These are phyloP conservation scores for Fusarium armeniacum DNA, from an alignment of 2,329 filamentous ascomycete genomes.

Conservation along the genomic window DNA sequence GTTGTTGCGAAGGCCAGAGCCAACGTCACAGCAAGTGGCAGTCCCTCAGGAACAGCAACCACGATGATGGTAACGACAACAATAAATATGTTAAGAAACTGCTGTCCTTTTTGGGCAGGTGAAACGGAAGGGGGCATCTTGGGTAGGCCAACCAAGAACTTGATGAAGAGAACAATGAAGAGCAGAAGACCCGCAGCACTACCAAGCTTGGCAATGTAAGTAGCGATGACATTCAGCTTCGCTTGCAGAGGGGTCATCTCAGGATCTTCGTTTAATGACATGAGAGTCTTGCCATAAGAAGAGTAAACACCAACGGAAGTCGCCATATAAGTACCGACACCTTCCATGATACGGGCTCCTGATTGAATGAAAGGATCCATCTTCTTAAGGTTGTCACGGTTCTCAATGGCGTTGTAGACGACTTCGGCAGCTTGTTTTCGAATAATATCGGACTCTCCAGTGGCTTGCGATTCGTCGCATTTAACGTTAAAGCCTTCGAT, in stretches of 20 bases:
- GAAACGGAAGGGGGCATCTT: constrained; percentile 62
- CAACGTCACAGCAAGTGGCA: constrained; percentile 82
- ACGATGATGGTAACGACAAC: constrained; percentile 85
- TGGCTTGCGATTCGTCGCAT: constrained; percentile 83
- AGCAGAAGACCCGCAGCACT: constrained; percentile 82
- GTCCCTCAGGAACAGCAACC: constrained; percentile 82
- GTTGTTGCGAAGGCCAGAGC: constrained; percentile 83
- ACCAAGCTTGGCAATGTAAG: constrained; percentile 83
- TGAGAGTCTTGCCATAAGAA: constrained; percentile 80
- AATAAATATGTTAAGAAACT: constrained; percentile 82
- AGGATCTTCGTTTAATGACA: constrained; percentile 79
- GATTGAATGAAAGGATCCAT: constrained; percentile 90
- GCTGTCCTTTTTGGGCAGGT: constrained; percentile 81
- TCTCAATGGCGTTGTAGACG: constrained; percentile 77
- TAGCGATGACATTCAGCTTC: constrained; percentile 80
- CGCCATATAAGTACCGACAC: constrained; percentile 80
- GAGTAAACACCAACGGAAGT: constrained; percentile 81
- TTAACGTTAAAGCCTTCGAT: constrained; percentile 81
- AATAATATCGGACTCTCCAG: constrained; percentile 83
- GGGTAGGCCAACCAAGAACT: constrained; percentile 80
- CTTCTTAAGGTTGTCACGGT: constrained; percentile 75
- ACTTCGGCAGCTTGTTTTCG: constrained; percentile 77
- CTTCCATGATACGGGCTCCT: constrained; percentile 82
- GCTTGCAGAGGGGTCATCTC: constrained; percentile 83
- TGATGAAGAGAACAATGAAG: constrained; percentile 88